A percentile compares a stretch with the other conserved stretches of the same genome.
Conservation (phyloP, 2,329 filamentous ascomycete genomes). For the Pseudofabraea citricarpa region DNA sequence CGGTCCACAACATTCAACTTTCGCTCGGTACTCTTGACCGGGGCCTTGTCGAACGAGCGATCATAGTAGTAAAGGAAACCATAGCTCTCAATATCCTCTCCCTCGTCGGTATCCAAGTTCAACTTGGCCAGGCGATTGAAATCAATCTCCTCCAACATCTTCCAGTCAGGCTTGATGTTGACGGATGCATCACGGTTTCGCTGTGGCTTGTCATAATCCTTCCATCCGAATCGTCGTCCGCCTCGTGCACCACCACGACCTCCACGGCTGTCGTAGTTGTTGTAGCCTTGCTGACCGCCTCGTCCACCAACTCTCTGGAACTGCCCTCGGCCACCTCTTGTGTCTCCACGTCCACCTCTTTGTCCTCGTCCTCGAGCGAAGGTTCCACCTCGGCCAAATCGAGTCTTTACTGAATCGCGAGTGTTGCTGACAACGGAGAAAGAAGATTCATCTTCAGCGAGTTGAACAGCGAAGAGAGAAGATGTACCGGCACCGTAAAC, state of each 20-base stretch:
- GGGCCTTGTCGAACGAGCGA: conserved; percentile 87
- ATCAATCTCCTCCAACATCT: conserved; percentile 95
- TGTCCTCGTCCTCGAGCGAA: conserved; percentile 73
- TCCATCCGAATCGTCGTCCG: conserved; percentile 92
- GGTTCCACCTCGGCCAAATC: conserved; percentile 85
- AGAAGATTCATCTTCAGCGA: conserved; percentile 90
- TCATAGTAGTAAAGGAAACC: conserved; percentile 99
- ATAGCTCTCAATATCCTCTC: conserved; percentile 91
- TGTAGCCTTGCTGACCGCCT: conserved; percentile 57
- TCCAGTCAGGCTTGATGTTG: conserved; percentile 94
- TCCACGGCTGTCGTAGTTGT: conserved; percentile 69
- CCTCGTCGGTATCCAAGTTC: conserved; percentile 90
- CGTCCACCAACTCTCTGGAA: conserved; percentile 71
- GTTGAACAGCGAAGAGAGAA: conserved; percentile 83
- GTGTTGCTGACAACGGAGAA: conserved; percentile 98
- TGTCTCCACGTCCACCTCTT: conserved; percentile 71
- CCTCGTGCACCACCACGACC: conserved; percentile 66
- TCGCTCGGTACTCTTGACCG: conserved; percentile 82
- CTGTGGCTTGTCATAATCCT: conserved; percentile 97
- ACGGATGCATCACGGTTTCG: conserved; percentile 94
- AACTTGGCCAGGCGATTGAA: conserved; percentile 93
- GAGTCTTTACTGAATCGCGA: conserved; percentile 76
- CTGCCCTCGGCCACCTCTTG: conserved; percentile 53
- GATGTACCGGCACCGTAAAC: conserved; percentile 89
- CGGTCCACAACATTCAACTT: conserved; percentile 87